Base-by-base conservation (phyloP, 164 flowering plant species). In the Aristolochia contorta region DNA sequence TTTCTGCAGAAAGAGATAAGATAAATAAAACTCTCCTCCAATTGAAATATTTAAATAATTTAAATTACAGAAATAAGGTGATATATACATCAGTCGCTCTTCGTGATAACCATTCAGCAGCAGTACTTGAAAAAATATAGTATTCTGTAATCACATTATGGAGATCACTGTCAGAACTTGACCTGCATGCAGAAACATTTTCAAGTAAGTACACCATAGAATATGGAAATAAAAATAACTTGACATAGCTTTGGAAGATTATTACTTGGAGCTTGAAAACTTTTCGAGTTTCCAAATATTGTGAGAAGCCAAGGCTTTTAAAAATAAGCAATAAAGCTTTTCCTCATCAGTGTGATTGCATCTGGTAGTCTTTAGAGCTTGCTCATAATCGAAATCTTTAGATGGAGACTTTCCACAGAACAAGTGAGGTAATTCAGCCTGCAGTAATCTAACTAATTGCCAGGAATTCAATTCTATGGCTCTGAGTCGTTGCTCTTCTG, bases 381-480 rank as follows among this genome's bases (percentile, higher is more conserved):
- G 66, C 63, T 60, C 72, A 65, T 69, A 32, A 45, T 22, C 54
- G 47, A 46, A 30, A 20, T 48, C 73, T 65, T 63, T 69, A 61
- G 76, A 80, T 2, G 65, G 63, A 46, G 63, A 70, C 33, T 41
- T 69, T 59, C 58, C 70, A 73, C 87, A 82, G 16, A 74, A 67
- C 54, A 83, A 69, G 47, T 74, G 73, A 56, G 89, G 80, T 58
- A 86, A 59, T 15, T 90, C 92, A 57, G 83, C 86, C 71, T 77
- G 76, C 32, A 90, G 73, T 65, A 93, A 74, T 75, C 92, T 79
- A 27, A 84, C 64, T 65, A 93, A 72, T 61, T 93, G 97, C 97
- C 96, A 93, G 14, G 95, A 81, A 75, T 90, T 93, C 68, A 86
- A 69, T 70, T 93, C 85, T 67, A 90, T 62, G 41, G 87, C 85